Evolutionary conservation across 345 rosid species (phyloP).

Genomic region (Linum lewisii): DNA sequence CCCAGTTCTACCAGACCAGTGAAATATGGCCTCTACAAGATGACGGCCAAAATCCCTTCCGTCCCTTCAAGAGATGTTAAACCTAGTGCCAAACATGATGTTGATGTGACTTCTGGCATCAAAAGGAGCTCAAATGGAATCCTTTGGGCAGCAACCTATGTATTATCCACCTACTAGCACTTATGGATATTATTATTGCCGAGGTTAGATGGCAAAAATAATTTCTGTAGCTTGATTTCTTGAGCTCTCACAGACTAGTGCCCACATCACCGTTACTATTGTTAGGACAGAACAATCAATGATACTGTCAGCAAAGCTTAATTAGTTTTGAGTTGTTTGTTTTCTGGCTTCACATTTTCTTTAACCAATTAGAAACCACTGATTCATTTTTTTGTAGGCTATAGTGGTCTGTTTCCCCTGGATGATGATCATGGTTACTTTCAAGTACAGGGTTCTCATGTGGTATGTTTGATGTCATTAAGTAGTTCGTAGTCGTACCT

Average conservation of each 20-base stretch:
- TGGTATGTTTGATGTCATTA: conserved; percentile 28
- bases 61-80: conserved; percentile 7
- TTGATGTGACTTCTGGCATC: conserved; percentile 1
- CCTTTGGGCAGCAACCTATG: conserved; percentile 21
- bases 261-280: background rate
- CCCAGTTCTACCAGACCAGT: too few species aligned
- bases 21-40: too few species aligned
- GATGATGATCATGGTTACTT: conserved; percentile 31
- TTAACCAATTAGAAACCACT: background rate
- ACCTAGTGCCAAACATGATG: background rate
- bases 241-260: background rate
- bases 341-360: background rate
- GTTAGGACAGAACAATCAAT: background rate
- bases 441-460: conserved; percentile 21
- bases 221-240: background rate
- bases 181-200: conserved; percentile 37
- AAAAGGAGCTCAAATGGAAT: conserved; percentile 19
- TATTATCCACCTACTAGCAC: conserved; percentile 23
- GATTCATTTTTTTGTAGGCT: conserved; percentile 33
- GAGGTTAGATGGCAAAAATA: conserved; percentile 30
- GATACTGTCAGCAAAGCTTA: background rate
- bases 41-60: background rate
- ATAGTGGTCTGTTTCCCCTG: conserved; percentile 28
- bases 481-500: background rate
- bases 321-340: too few species aligned